Conservation (phyloP, 805 yeast genomes). For the Lipomyces yamadae region DNA sequence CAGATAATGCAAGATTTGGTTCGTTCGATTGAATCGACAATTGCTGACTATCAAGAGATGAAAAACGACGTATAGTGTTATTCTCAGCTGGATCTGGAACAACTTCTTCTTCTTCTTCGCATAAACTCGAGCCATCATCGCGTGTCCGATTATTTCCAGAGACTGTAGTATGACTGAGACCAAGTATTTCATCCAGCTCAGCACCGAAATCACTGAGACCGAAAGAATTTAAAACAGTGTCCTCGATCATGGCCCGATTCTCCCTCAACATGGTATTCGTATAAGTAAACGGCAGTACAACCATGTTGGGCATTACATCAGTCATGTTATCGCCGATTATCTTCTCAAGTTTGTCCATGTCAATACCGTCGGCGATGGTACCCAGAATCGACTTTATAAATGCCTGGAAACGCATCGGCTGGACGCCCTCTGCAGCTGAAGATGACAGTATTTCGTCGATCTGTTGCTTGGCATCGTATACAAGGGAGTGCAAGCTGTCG, state of each 20-base stretch:
- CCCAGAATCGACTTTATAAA: constrained; percentile 4
- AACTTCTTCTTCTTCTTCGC: background rate
- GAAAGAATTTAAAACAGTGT: background rate
- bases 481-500: background rate
- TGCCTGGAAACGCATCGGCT: background rate
- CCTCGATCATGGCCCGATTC: background rate
- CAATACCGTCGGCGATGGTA: constrained; percentile 5
- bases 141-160: background rate
- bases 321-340: constrained; percentile 1
- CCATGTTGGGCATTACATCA: constrained; percentile 5
- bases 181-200: constrained; percentile 1
- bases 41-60: background rate
- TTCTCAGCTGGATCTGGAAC: background rate
- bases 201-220: constrained; percentile 3
- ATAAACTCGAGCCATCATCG: background rate
- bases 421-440: background rate
- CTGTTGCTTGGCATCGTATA: background rate
- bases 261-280: background rate
- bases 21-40: background rate
- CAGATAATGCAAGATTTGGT: background rate
- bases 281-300: constrained; percentile 1
- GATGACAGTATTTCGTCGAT: background rate
- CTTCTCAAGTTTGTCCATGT: constrained; percentile 9
- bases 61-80: background rate
- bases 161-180: background rate